Conservation (phyloP, 176 grass and related monocot species). For the Dactylis glomerata region DNA sequence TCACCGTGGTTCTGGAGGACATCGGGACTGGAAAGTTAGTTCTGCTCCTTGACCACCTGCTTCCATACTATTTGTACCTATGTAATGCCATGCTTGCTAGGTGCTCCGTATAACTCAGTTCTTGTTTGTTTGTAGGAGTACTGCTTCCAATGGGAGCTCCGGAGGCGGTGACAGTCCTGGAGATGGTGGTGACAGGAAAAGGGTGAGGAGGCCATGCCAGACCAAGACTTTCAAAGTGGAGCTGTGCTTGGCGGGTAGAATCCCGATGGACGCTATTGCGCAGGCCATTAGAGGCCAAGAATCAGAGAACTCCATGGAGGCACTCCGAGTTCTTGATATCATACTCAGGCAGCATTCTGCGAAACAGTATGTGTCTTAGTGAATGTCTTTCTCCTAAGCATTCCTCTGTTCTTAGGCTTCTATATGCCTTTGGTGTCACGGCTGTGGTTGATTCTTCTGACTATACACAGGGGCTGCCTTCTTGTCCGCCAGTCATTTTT, state of each 20-base stretch:
- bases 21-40: constrained; percentile 43
- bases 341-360: constrained; percentile 59
- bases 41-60: constrained; percentile 1
- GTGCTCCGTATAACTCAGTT: background rate
- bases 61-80: background rate
- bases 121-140: constrained; percentile 25
- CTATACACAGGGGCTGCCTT: constrained; percentile 64
- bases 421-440: background rate
- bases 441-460: background rate
- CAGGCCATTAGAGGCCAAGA: constrained; percentile 55
- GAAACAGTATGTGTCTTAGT: constrained; percentile 41
- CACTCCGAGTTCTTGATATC: constrained; percentile 62
- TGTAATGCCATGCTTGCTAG: background rate
- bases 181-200: constrained; percentile 54
- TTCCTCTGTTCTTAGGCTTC: background rate
- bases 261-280: constrained; percentile 54
- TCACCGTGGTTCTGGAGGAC: constrained; percentile 56
- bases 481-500: constrained; percentile 86
- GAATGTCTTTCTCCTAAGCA: background rate
- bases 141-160: constrained; percentile 53
- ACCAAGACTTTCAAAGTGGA: constrained; percentile 62
- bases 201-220: constrained; percentile 34
- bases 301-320: constrained; percentile 56
- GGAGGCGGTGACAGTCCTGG: constrained; percentile 51
- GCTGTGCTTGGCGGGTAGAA: constrained; percentile 39